Base-by-base conservation (phyloP, 2,329 filamentous ascomycete genomes). In the Trichophyton simii region DNA sequence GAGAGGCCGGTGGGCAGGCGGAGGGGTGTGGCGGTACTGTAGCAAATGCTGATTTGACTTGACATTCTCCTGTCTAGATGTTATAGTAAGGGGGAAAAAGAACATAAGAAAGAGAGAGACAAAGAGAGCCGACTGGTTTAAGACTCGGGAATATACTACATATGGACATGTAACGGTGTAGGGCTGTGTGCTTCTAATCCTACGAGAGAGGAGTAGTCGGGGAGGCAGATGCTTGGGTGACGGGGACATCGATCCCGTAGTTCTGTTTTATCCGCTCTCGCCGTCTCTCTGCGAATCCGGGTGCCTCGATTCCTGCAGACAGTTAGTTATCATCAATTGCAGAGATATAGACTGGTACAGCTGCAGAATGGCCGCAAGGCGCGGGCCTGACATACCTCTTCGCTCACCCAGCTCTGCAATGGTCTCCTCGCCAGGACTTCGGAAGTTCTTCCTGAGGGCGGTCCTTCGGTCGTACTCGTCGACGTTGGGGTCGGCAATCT, bases 201-300 rank as follows among this genome's bases (percentile, higher is more conserved):
- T 44, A 58, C 41, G 41, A 18, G n/a, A 44, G 41, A 44, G 41
- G 41, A 18, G 41, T n/a, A 18, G 41, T n/a, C 15, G 61, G 54
- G 9, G 73, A 75, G 61, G 75, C 72, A 59, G 74, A 69, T 65
- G 71, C 69, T 60, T 70, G 70, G 64, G 86, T 83, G 61, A 85
- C 82, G 70, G 87, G 83, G 70, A 96, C 85, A 66, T 95, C 90
- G 70, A 95, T 83, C 63, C 91, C 90, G 71, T 96, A 96, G 75
- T 86, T 89, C 76, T 90, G 86, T 82, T 89, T 86, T 74, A 96
- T 82, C 68, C 89, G 83, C 78, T 91, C 80, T 67, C 84, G 83
- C 74, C 91, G 85, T 74, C 91, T 82, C 79, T 95, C 89, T 68
- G 89, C 87, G 72, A 94, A 96, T 59, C 89, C 89, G 15, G 88